These are phyloP conservation scores for Phoma sp. DNA, from an alignment of 2,329 filamentous ascomycete genomes.

Conservation along the genomic window DNA sequence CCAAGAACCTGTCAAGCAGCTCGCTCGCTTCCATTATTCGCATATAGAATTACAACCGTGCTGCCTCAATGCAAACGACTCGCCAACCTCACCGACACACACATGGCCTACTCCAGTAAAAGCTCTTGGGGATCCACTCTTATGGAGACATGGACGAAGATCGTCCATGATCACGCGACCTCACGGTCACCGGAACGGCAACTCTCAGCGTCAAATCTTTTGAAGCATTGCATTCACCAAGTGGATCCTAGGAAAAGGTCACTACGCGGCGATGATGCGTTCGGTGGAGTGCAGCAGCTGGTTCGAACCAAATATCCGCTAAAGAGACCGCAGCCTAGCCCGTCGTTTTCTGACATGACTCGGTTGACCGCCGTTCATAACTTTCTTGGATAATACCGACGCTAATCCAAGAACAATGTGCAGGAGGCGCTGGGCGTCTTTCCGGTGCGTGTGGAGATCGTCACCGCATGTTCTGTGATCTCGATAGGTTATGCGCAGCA, in stretches of 20 bases:
- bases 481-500: slow-evolving; percentile 1
- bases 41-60: neutral
- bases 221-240: slow-evolving; percentile 1
- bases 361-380: slow-evolving; percentile 15
- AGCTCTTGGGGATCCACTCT: neutral
- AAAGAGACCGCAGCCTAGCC: slow-evolving; percentile 13
- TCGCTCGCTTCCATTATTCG: neutral
- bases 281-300: slow-evolving; percentile 11
- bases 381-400: neutral
- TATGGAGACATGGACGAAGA: neutral
- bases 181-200: slow-evolving; percentile 1
- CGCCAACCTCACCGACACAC: slow-evolving; percentile 6
- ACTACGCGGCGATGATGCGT: slow-evolving; percentile 19
- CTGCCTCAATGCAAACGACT: neutral
- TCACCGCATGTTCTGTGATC: slow-evolving; percentile 8
- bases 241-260: slow-evolving; percentile 7
- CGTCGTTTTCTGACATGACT: slow-evolving; percentile 14
- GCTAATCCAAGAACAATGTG: slow-evolving; percentile 8
- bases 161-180: slow-evolving; percentile 3
- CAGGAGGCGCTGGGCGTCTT: slow-evolving; percentile 6
- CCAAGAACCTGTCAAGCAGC: neutral
- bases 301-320: slow-evolving; percentile 13
- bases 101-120: neutral
- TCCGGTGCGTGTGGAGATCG: slow-evolving; percentile 17
- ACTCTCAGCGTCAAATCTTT: neutral